Conservation (phyloP, 495 filamentous ascomycete species). For the Barbatosphaeria neglecta region DNA sequence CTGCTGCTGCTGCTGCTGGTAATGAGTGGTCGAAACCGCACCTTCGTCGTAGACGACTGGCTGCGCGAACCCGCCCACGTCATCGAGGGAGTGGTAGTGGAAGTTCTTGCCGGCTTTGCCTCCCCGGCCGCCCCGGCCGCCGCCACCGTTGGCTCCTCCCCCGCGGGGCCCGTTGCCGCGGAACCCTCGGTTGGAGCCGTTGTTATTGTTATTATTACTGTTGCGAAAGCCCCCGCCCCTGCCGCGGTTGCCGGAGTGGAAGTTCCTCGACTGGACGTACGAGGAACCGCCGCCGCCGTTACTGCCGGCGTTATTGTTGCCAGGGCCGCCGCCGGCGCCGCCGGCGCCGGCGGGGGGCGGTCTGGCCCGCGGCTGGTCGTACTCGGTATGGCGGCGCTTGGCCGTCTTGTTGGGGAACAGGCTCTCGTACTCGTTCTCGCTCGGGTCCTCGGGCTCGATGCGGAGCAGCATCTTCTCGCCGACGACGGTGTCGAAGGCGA, state of each 20-base stretch:
- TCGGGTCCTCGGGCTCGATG: constrained; percentile 56
- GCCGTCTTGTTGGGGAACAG: constrained; percentile 40
- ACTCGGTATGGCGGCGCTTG: constrained; percentile 43
- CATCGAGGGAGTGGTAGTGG: constrained; percentile 27
- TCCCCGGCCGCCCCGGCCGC: constrained; percentile 14
- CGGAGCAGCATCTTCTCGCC: constrained; percentile 77
- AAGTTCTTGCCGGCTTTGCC: constrained; percentile 14
- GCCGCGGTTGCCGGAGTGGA: not conserved
- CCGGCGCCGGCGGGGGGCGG: constrained; percentile 15
- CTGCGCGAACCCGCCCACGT: constrained; percentile 23
- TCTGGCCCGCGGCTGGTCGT: constrained; percentile 31
- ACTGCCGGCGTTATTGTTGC: constrained; percentile 2
- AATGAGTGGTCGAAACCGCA: constrained; percentile 7
- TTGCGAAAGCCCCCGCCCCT: constrained; percentile 6
- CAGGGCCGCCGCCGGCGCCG: constrained; percentile 8
- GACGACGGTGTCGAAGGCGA: constrained; percentile 67
- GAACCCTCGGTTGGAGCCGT: constrained; percentile 17
- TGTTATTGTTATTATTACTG: constrained; percentile 8
- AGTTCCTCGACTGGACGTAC: not conserved
- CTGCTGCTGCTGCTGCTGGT: constrained; percentile 7
- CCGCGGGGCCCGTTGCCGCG: not conserved
- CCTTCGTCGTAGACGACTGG: constrained; percentile 32
- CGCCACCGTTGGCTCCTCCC: constrained; percentile 2
- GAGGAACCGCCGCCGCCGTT: not conserved
- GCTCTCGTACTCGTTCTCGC: constrained; percentile 48